A percentile compares a stretch with the other conserved stretches of the same genome.
Conservation (phyloP, 805 yeast genomes). For the Debaryomyces tyrocola region DNA sequence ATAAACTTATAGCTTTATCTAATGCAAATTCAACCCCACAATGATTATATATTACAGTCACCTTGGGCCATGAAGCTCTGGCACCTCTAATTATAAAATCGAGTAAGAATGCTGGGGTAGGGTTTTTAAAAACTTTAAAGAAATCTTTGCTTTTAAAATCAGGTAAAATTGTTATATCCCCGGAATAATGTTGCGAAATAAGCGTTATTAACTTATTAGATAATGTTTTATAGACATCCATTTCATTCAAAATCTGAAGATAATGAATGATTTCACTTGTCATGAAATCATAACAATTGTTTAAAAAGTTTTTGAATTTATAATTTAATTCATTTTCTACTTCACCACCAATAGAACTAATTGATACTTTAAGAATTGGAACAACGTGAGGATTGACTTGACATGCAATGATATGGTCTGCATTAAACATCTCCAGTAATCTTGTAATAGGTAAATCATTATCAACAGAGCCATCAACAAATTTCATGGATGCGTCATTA, state of each 20-base stretch:
- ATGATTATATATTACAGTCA: conserved; percentile 82
- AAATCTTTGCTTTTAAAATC: conserved; percentile 62
- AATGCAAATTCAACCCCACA: conserved; percentile 87
- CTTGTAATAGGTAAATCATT: conserved; percentile 90
- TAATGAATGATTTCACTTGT: conserved; percentile 77
- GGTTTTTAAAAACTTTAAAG: conserved; percentile 69
- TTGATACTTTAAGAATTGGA: conserved; percentile 73
- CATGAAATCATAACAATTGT: conserved; percentile 55
- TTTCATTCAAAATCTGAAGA: conserved; percentile 67
- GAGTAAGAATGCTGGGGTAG: conserved; percentile 71
- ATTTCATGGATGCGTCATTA: conserved; percentile 67
- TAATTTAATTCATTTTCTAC: conserved; percentile 61
- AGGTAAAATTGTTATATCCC: conserved; percentile 92
- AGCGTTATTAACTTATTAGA: conserved; percentile 74
- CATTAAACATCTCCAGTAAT: conserved; percentile 94
- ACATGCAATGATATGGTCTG: conserved; percentile 94
- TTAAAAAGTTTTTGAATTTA: conserved; percentile 50
- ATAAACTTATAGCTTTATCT: conserved; percentile 70
- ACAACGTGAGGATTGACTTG: conserved; percentile 97
- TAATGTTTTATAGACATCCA: conserved; percentile 73
- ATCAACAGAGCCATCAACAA: conserved; percentile 95
- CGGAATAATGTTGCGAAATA: conserved; percentile 83
- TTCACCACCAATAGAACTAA: conserved; percentile 69
- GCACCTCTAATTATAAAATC: conserved; percentile 81
- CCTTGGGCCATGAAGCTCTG: conserved; percentile 89